Evolutionary conservation across 78 protist genomes (phyloP).

Genomic region (Protostelium mycophagum): DNA sequence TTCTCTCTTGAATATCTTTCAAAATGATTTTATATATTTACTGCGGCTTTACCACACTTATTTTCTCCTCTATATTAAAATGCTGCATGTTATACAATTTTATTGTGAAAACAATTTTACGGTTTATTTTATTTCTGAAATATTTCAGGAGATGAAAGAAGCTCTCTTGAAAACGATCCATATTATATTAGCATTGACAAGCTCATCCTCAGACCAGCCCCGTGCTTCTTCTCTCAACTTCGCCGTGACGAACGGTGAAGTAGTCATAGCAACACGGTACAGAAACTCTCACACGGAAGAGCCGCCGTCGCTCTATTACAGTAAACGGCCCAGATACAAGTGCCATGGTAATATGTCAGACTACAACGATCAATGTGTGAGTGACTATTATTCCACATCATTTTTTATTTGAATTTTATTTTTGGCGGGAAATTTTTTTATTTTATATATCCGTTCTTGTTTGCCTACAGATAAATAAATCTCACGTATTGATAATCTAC

Average conservation of each 20-base stretch:
- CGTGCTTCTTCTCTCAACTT: conserved; percentile 25
- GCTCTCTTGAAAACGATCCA: background rate
- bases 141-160: background rate
- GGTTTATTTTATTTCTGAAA: background rate
- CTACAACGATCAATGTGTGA: too few relatives aligned
- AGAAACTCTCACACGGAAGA: background rate
- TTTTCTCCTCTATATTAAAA: too few relatives aligned
- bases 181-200: background rate
- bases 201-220: background rate
- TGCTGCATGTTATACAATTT: too few relatives aligned
- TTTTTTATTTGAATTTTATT: too few relatives aligned
- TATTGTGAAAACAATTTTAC: too few relatives aligned
- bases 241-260: conserved; percentile 24
- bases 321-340: background rate
- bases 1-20: background rate
- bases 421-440: too few relatives aligned
- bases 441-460: too few relatives aligned
- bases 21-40: too few relatives aligned
- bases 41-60: too few relatives aligned
- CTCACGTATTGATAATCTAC: background rate
- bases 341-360: background rate
- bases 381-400: too few relatives aligned
- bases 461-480: too few relatives aligned
- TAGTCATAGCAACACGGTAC: conserved; percentile 29
- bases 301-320: conserved; percentile 10